Conservation (phyloP, 495 filamentous ascomycete species). For the Penicillium chermesinum region DNA sequence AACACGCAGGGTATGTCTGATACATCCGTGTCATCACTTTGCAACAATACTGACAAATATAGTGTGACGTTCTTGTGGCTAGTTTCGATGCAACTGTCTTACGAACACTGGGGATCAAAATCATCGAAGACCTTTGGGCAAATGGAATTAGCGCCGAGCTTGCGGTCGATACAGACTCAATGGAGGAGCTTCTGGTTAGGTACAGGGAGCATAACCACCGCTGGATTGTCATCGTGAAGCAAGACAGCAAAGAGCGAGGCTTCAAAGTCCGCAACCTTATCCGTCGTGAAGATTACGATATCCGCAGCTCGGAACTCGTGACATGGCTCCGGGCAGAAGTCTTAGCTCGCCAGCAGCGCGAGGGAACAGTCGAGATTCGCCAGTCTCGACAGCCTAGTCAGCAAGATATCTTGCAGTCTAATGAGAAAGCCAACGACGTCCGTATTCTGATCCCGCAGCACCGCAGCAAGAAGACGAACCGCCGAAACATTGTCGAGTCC, state of each 20-base stretch:
- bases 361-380: conserved; percentile 44
- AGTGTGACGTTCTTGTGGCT: conserved; percentile 86
- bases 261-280: conserved; percentile 72
- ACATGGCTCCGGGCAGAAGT: conserved; percentile 77
- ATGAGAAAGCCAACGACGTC: conserved; percentile 64
- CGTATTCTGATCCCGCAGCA: conserved; percentile 75
- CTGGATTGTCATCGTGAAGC: conserved; percentile 84
- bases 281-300: conserved; percentile 77
- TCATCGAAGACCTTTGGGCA: conserved; percentile 76
- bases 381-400: conserved; percentile 45
- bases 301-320: conserved; percentile 69
- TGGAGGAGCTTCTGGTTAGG: conserved; percentile 64
- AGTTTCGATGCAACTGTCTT: conserved; percentile 76
- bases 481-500: conserved; percentile 76
- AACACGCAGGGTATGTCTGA: conserved; percentile 53
- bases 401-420: conserved; percentile 28
- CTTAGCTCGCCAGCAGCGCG: conserved; percentile 65
- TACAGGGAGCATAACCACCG: conserved; percentile 72
- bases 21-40: not conserved
- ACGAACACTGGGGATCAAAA: conserved; percentile 64
- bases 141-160: conserved; percentile 88
- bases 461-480: conserved; percentile 85
- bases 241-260: conserved; percentile 61
- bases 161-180: conserved; percentile 63
- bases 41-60: conserved; percentile 17